These are phyloP conservation scores for Hydrangea macrophylla DNA, from an alignment of 148 eudicot genomes.

Conservation along the genomic window DNA sequence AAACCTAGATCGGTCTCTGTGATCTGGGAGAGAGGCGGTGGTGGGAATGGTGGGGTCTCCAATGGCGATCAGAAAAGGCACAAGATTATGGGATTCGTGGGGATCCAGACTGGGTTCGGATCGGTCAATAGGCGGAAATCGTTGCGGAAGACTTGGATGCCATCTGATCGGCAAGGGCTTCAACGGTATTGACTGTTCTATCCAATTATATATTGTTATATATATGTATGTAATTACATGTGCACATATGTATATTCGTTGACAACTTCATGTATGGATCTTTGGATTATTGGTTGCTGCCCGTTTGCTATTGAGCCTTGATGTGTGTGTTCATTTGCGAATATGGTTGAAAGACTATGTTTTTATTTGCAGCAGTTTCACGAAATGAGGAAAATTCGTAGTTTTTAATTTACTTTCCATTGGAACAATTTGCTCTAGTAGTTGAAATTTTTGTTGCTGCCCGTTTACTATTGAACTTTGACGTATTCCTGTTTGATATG, in stretches of 20 bases:
- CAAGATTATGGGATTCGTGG: slow-evolving; percentile 92
- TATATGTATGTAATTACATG: background rate
- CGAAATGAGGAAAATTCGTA: background rate
- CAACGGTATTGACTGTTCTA: slow-evolving; percentile 39
- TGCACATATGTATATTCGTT: background rate
- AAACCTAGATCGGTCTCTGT: slow-evolving; percentile 47
- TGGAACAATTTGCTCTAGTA: too few relatives aligned
- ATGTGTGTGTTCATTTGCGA: background rate
- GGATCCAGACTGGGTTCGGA: slow-evolving; percentile 86
- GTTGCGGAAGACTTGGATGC: slow-evolving; percentile 84
- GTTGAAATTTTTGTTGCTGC: background rate
- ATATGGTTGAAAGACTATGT: background rate
- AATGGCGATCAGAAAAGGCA: slow-evolving; percentile 42
- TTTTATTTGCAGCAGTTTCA: background rate
- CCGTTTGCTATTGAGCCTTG: background rate
- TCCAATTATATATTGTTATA: too few relatives aligned
- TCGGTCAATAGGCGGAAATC: slow-evolving; percentile 62
- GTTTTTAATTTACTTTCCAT: background rate
- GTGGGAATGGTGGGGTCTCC: slow-evolving; percentile 4
- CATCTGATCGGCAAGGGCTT: slow-evolving; percentile 72
- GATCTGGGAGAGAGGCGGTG: slow-evolving; percentile 36
- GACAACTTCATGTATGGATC: background rate
- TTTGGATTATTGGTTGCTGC: background rate
- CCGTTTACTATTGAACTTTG: background rate
- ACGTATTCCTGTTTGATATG: too few relatives aligned